These are phyloP conservation scores for Suillus weaverae DNA, from an alignment of 768 basidiomycete genomes.

Conservation along the genomic window DNA sequence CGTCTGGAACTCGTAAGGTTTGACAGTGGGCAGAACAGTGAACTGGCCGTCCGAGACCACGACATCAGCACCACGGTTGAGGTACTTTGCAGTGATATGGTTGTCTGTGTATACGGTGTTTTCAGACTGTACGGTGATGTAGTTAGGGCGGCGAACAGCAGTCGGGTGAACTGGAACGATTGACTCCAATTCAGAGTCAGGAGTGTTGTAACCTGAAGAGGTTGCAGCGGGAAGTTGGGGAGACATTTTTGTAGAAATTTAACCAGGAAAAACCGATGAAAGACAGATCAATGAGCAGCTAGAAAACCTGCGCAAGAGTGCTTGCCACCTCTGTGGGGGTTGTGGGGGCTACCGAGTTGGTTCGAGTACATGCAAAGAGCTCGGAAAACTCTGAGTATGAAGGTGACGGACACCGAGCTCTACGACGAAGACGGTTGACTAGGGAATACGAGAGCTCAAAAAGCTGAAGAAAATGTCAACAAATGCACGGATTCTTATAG, in stretches of 20 bases:
- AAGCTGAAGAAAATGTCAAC: not conserved
- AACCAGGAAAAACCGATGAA: constrained; percentile 23
- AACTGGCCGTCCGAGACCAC: constrained; percentile 71
- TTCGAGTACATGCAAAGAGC: constrained; percentile 90
- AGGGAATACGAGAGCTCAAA: not conserved
- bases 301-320: constrained; percentile 77
- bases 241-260: constrained; percentile 46
- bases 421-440: not conserved
- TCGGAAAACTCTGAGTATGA: constrained; percentile 33
- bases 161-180: constrained; percentile 80
- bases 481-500: constrained; percentile 23
- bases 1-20: constrained; percentile 90
- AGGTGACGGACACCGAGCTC: constrained; percentile 15
- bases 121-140: constrained; percentile 79
- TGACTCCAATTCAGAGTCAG: constrained; percentile 70
- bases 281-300: constrained; percentile 40
- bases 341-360: constrained; percentile 88
- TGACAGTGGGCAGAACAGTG: constrained; percentile 74
- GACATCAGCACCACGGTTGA: constrained; percentile 77
- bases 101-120: constrained; percentile 81
- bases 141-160: constrained; percentile 71
- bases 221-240: constrained; percentile 41
- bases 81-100: constrained; percentile 79
- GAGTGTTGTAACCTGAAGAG: constrained; percentile 72
- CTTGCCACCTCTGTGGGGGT: constrained; percentile 83